Evolutionary conservation across 75 land plant genomes (phyloP).

Genomic region (Gnetum montanum): DNA sequence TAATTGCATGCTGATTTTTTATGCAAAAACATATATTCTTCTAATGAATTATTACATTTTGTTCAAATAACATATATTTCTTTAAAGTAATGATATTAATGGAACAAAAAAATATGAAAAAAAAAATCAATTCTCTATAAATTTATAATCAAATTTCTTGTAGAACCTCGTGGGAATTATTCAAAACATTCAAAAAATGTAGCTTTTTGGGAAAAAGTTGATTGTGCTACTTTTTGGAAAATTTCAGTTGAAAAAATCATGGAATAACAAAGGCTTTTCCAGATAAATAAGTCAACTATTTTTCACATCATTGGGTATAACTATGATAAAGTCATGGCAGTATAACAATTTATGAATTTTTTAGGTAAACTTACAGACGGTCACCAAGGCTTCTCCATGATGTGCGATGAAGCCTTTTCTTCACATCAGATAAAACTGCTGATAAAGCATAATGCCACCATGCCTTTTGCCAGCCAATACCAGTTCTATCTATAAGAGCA

Average conservation of each 20-base stretch:
- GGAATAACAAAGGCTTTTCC: background rate
- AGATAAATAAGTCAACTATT: background rate
- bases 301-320: background rate
- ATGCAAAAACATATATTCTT: too few relatives aligned
- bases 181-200: too few relatives aligned
- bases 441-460: conserved; percentile 93
- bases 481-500: conserved; percentile 20
- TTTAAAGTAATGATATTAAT: too few relatives aligned
- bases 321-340: background rate
- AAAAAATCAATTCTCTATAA: too few relatives aligned
- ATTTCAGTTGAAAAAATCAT: background rate
- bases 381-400: conserved; percentile 67
- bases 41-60: too few relatives aligned
- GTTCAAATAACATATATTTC: too few relatives aligned
- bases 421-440: conserved; percentile 71
- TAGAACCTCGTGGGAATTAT: too few relatives aligned
- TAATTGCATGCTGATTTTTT: too few relatives aligned
- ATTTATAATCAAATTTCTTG: too few relatives aligned
- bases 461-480: conserved; percentile 59
- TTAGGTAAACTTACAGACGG: conserved; percentile 48
- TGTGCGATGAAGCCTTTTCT: conserved; percentile 41
- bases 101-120: too few relatives aligned
- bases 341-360: background rate
- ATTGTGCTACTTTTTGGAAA: too few relatives aligned
- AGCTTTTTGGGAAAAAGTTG: too few relatives aligned